These are phyloP conservation scores for Cucurbita pepo DNA, from an alignment of 306 rosid genomes.

Conservation along the genomic window DNA sequence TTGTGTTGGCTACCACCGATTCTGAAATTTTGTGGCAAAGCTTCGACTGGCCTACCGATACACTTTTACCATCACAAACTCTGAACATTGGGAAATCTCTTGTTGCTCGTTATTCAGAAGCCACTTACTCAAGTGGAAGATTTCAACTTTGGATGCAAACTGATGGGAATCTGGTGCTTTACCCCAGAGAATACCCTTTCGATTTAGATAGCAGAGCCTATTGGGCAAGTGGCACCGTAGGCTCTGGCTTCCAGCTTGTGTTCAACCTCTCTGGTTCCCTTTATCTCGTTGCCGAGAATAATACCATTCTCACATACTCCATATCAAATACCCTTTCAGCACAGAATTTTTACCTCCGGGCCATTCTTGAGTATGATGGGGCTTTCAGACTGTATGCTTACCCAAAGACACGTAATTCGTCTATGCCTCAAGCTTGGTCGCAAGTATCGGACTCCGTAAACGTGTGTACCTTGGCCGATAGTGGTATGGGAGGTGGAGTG, in stretches of 20 bases:
- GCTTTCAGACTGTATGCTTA: slow-evolving; percentile 5
- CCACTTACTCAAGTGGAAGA: slow-evolving; percentile 37
- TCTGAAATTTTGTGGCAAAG: slow-evolving; percentile 30
- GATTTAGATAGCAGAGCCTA: background rate
- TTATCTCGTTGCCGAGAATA: slow-evolving; percentile 3
- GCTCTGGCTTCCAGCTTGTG: slow-evolving; percentile 3
- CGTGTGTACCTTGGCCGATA: background rate
- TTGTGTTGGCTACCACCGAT: slow-evolving; percentile 13
- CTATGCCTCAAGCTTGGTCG: background rate
- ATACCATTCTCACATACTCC: background rate
- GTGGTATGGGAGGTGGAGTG: background rate
- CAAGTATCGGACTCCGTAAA: background rate
- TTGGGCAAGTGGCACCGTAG: background rate
- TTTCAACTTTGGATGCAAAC: slow-evolving; percentile 16
- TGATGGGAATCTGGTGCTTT: slow-evolving; percentile 8
- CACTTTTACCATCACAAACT: slow-evolving; percentile 37
- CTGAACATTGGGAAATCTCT: background rate
- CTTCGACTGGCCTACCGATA: slow-evolving; percentile 39
- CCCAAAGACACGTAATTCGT: background rate
- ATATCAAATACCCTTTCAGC: background rate
- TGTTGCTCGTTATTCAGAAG: slow-evolving; percentile 15
- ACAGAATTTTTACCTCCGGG: slow-evolving; percentile 22
- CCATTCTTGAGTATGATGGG: slow-evolving; percentile 34
- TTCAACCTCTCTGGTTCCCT: slow-evolving; percentile 25
- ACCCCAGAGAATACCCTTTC: slow-evolving; percentile 22